Percentiles rank a stretch among this genome's conserved stretches.
phyloP scores from a whole-genome alignment of 2,329 filamentous ascomycete species.

The Boeremia lycopersici region DNA sequence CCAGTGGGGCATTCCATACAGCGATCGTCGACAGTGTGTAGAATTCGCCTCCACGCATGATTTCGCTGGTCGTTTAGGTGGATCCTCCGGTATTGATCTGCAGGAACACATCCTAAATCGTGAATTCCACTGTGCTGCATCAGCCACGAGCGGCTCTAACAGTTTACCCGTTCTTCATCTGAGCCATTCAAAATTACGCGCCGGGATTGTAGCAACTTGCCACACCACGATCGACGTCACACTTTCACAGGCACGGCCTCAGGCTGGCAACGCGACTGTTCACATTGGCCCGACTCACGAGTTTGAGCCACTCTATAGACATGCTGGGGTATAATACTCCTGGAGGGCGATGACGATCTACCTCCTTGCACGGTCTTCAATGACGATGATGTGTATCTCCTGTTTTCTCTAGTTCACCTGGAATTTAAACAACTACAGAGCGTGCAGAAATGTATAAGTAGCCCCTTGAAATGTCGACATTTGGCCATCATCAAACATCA shows the following conservation, averaged over 20 bases:
- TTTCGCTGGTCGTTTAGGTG: slow-evolving; percentile 28
- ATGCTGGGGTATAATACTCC: slow-evolving; percentile 13
- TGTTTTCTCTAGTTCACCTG: not conserved
- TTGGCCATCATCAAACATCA: slow-evolving; percentile 34
- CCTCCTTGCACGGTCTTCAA: not conserved
- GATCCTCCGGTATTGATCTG: slow-evolving; percentile 36
- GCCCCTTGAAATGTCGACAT: slow-evolving; percentile 22
- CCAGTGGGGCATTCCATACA: not conserved
- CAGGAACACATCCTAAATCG: slow-evolving; percentile 19
- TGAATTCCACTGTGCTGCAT: slow-evolving; percentile 31
- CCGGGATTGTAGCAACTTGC: slow-evolving; percentile 31
- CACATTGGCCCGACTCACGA: slow-evolving; percentile 1
- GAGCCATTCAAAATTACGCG: slow-evolving; percentile 26
- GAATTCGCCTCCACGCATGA: slow-evolving; percentile 10
- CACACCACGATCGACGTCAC: slow-evolving; percentile 41
- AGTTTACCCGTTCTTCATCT: slow-evolving; percentile 16
- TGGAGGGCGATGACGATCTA: slow-evolving; percentile 2
- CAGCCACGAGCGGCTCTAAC: slow-evolving; percentile 32
- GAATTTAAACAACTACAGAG: slow-evolving; percentile 1
- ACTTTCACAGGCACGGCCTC: slow-evolving; percentile 11
- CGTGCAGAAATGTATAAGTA: slow-evolving; percentile 40
- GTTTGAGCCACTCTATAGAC: slow-evolving; percentile 6
- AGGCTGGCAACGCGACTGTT: not conserved
- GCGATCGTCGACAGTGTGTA: not conserved
- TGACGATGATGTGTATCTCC: slow-evolving; percentile 18